Percentiles rank a stretch among this genome's conserved stretches.
phyloP scores from a whole-genome alignment of 1,284 basidiomycete species.

The Leccinum cinnamomeum region DNA sequence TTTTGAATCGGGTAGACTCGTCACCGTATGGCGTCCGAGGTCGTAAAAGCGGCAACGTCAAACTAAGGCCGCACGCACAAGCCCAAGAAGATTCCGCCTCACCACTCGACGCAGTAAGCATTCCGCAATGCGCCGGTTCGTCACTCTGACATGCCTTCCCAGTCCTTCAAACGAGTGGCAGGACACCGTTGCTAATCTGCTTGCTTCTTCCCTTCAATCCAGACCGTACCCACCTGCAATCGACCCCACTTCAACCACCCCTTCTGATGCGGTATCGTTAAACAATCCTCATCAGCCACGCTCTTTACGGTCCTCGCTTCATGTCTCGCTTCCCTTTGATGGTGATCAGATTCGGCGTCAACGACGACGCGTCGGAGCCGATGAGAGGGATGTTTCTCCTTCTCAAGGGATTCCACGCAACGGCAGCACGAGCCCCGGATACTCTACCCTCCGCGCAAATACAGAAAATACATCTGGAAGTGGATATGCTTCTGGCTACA shows the following conservation, averaged over 20 bases:
- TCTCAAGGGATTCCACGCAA: conserved; percentile 8
- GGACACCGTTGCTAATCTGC: conserved; percentile 55
- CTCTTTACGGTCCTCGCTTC: conserved; percentile 7
- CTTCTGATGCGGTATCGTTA: conserved; percentile 16
- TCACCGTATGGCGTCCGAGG: conserved; percentile 74
- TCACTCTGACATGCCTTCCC: not conserved
- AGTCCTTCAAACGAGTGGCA: conserved; percentile 84
- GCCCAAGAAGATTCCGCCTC: conserved; percentile 32
- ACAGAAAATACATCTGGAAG: conserved; percentile 10
- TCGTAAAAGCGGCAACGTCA: conserved; percentile 40
- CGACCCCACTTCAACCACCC: conserved; percentile 2
- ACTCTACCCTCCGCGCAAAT: conserved; percentile 16
- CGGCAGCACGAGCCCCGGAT: conserved; percentile 20
- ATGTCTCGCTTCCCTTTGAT: conserved; percentile 20
- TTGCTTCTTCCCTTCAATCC: conserved; percentile 29
- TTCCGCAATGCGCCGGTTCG: not conserved
- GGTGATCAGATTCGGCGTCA: conserved; percentile 31
- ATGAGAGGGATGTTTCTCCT: conserved; percentile 12
- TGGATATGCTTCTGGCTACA: conserved; percentile 31
- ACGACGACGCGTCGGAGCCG: conserved; percentile 7
- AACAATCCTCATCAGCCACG: conserved; percentile 15
- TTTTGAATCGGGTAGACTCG: conserved; percentile 72
- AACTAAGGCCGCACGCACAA: conserved; percentile 29
- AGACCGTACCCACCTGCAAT: conserved; percentile 2
- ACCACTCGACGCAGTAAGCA: conserved; percentile 57